phyloP scores from a whole-genome alignment of 164 flowering plant genomes.

The Tetracentron sinense region DNA sequence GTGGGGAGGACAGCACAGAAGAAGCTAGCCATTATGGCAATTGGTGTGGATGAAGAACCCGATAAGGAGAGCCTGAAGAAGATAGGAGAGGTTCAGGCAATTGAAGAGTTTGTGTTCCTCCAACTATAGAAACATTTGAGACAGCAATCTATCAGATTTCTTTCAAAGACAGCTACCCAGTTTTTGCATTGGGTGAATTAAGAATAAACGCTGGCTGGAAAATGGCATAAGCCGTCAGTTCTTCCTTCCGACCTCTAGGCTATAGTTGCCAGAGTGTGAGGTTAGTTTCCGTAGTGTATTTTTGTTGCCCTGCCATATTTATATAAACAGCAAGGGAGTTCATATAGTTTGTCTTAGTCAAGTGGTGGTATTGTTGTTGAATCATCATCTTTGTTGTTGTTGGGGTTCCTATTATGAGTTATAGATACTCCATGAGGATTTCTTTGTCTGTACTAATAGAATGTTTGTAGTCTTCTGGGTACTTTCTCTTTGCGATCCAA shows the following conservation, averaged over 20 bases:
- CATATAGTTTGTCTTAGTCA: too few species aligned
- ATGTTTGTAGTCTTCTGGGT: too few species aligned
- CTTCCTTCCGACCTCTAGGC: too few species aligned
- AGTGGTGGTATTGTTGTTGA: too few species aligned
- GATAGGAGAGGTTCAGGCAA: constrained; percentile 58
- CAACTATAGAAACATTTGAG: constrained; percentile 33
- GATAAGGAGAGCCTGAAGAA: constrained; percentile 47
- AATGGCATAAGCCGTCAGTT: too few species aligned
- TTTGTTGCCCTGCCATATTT: constrained; percentile 18
- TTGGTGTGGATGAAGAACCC: constrained; percentile 80
- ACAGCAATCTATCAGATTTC: background rate
- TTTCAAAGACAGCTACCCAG: background rate
- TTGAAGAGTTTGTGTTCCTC: constrained; percentile 80
- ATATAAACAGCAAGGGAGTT: too few species aligned
- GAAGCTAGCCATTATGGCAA: constrained; percentile 72
- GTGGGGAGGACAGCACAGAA: constrained; percentile 54
- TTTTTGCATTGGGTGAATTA: background rate
- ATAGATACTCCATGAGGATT: too few species aligned
- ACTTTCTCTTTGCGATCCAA: too few species aligned
- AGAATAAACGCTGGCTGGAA: constrained; percentile 6
- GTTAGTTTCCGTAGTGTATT: background rate
- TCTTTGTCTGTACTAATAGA: too few species aligned
- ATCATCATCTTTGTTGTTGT: too few species aligned
- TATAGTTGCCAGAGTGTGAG: too few species aligned
- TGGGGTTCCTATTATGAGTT: too few species aligned